Evolutionary conservation across 2,329 filamentous ascomycete species (phyloP).

Genomic region (Sporothrix luriei): DNA sequence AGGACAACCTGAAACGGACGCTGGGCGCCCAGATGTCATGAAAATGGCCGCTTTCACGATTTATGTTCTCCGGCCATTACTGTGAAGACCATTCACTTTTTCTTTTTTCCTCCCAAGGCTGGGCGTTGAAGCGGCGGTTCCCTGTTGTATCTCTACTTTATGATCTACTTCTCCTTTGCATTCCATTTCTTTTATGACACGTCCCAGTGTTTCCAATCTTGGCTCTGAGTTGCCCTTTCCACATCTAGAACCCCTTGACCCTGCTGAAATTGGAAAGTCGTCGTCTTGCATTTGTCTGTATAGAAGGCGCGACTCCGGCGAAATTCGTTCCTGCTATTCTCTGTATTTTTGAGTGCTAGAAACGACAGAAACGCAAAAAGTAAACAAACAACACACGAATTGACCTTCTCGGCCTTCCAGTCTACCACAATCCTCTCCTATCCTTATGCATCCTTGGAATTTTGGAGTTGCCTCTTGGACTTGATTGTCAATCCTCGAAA

Average conservation of each 20-base stretch:
- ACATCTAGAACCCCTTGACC: too few relatives aligned
- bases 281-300: neutral
- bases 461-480: constrained; percentile 12
- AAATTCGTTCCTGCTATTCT: neutral
- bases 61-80: neutral
- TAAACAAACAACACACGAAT: constrained; percentile 12
- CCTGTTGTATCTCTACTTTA: neutral
- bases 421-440: neutral
- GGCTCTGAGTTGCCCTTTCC: neutral
- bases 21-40: constrained; percentile 41
- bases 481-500: neutral
- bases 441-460: constrained; percentile 9
- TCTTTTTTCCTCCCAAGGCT: neutral
- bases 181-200: neutral
- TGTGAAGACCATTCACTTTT: neutral
- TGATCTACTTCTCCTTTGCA: neutral
- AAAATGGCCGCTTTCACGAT: neutral
- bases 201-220: neutral
- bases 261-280: neutral
- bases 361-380: neutral
- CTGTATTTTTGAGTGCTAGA: neutral
- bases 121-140: neutral
- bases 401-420: too few relatives aligned
- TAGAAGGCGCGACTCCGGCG: neutral
- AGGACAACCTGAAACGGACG: constrained; percentile 60